Evolutionary conservation across 177 flowering plant genomes (phyloP).

Genomic region (Vitis hybrid): DNA sequence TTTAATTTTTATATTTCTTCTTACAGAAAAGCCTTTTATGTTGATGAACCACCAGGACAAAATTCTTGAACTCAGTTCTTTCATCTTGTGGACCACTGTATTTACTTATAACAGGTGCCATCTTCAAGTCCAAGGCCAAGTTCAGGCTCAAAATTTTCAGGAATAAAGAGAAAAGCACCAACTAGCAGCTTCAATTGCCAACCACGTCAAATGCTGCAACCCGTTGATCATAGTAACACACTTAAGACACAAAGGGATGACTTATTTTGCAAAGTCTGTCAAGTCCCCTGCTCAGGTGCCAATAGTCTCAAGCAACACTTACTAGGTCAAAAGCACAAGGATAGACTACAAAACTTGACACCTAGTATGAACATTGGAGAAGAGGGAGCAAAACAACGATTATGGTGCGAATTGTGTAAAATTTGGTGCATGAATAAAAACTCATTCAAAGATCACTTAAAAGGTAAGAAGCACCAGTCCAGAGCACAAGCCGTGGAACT

Average conservation of each 20-base stretch:
- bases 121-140: not conserved
- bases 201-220: not conserved
- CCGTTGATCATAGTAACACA: not conserved
- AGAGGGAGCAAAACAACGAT: slow-evolving; percentile 3
- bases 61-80: not conserved
- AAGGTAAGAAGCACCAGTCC: slow-evolving; percentile 11
- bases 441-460: slow-evolving; percentile 4
- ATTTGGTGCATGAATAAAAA: slow-evolving; percentile 2
- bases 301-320: slow-evolving; percentile 20
- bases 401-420: slow-evolving; percentile 9
- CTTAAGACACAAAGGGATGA: not conserved
- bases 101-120: slow-evolving; percentile 2
- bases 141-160: slow-evolving; percentile 5
- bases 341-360: not conserved
- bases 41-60: not conserved
- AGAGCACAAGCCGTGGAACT: not conserved
- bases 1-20: too few species aligned
- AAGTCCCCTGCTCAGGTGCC: slow-evolving; percentile 18
- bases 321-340: slow-evolving; percentile 13
- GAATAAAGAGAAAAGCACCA: slow-evolving; percentile 17
- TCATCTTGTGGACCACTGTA: not conserved
- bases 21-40: too few species aligned
- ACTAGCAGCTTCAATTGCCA: not conserved
- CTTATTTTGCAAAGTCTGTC: slow-evolving; percentile 21
- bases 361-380: not conserved